Percentiles rank a stretch among this genome's conserved stretches.
Evolutionary conservation across 2,329 filamentous ascomycete species (phyloP).

Genomic region (Paracamarosporium sp.): DNA sequence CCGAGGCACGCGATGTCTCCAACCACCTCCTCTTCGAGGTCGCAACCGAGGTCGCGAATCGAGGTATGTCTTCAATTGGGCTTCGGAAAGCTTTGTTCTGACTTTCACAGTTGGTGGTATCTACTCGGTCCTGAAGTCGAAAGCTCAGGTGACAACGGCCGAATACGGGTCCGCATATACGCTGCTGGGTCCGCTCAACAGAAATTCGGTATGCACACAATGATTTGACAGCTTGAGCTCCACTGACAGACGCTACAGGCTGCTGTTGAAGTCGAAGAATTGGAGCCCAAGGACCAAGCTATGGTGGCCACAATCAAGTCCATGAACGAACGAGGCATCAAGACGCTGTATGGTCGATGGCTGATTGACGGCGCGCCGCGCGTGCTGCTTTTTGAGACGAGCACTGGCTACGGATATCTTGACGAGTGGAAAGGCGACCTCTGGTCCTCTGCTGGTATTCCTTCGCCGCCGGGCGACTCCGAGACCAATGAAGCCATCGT

Average conservation of each 20-base stretch:
- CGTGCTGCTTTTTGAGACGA: conserved; percentile 92
- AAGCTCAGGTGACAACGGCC: conserved; percentile 94
- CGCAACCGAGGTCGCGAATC: conserved; percentile 95
- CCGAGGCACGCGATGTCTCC: conserved; percentile 72
- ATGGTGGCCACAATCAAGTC: conserved; percentile 83
- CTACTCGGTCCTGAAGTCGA: conserved; percentile 99
- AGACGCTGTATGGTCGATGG: conserved; percentile 93
- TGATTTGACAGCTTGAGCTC: not conserved
- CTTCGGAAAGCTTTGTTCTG: conserved; percentile 14
- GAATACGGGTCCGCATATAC: conserved; percentile 99
- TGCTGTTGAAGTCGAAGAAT: conserved; percentile 95
- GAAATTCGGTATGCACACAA: conserved; percentile 72
- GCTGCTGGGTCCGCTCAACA: conserved; percentile 92
- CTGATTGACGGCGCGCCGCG: conserved; percentile 95
- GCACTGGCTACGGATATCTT: conserved; percentile 87
- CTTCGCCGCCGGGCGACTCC: conserved; percentile 87
- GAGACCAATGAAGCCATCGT: conserved; percentile 98
- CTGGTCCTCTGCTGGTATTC: conserved; percentile 91
- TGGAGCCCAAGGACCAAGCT: conserved; percentile 82
- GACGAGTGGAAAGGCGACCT: conserved; percentile 98
- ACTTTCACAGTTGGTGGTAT: conserved; percentile 82
- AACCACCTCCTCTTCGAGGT: conserved; percentile 97
- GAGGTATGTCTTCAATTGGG: conserved; percentile 64
- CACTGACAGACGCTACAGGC: conserved; percentile 63
- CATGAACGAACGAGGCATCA: conserved; percentile 91